phyloP scores from a whole-genome alignment of 495 filamentous ascomycete genomes.

The Cercophora sp. region DNA sequence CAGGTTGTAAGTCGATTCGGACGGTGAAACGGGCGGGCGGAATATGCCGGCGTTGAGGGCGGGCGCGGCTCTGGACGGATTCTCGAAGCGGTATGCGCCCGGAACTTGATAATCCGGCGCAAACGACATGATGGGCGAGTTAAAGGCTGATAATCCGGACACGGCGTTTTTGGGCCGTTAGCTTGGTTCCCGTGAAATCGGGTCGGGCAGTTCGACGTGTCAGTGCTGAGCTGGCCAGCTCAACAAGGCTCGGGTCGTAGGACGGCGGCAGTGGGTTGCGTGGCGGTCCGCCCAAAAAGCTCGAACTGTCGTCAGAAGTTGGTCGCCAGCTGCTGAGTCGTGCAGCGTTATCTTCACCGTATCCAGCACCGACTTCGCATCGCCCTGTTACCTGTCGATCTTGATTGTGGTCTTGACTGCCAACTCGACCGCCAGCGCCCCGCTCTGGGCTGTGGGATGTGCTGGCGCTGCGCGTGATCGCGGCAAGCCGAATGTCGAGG shows the following conservation, averaged over 20 bases:
- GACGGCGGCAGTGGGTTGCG: too few relatives aligned
- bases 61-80: constrained; percentile 35
- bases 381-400: not conserved
- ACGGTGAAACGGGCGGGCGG: constrained; percentile 63
- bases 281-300: not conserved
- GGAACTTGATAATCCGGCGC: constrained; percentile 45
- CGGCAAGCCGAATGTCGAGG: not conserved
- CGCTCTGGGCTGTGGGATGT: not conserved
- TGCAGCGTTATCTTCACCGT: constrained; percentile 2
- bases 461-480: constrained; percentile 11
- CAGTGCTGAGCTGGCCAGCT: not conserved
- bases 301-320: not conserved
- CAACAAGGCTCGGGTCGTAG: too few relatives aligned
- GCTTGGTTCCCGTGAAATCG: not conserved
- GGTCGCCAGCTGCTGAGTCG: not conserved
- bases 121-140: constrained; percentile 35
- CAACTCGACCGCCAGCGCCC: not conserved
- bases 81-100: constrained; percentile 48
- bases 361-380: not conserved
- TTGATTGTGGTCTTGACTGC: not conserved
- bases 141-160: not conserved
- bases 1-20: constrained; percentile 57
- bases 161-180: constrained; percentile 1
- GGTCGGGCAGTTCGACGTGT: constrained; percentile 3
- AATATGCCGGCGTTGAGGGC: constrained; percentile 55